Percentiles rank a stretch among this genome's conserved stretches.
Evolutionary conservation across 2,329 filamentous ascomycete species (phyloP).

Genomic region (Calonectria ilicicola): DNA sequence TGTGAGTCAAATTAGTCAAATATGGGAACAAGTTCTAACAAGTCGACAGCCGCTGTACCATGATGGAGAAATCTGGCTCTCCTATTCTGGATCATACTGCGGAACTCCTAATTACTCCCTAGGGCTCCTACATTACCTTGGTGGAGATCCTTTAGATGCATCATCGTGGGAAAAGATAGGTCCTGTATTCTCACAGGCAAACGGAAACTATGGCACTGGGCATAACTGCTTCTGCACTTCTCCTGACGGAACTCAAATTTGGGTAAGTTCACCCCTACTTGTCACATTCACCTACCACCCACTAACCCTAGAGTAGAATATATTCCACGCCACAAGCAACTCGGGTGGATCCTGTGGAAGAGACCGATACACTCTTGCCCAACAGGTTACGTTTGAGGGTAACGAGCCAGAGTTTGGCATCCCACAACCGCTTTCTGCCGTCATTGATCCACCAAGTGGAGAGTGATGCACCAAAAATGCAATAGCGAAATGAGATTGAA

Average conservation of each 20-base stretch:
- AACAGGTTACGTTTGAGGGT: not conserved
- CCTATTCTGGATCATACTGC: not conserved
- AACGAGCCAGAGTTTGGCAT: not conserved
- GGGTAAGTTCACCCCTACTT: not conserved
- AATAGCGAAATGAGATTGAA: not conserved
- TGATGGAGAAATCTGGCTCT: not conserved
- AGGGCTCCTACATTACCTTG: not conserved
- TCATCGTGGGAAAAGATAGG: not conserved
- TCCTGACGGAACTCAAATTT: not conserved
- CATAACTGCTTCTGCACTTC: not conserved
- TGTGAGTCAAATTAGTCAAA: not conserved
- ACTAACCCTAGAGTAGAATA: not conserved
- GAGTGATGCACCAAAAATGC: not conserved
- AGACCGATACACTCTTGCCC: not conserved
- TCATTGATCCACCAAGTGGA: not conserved
- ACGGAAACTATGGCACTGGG: not conserved
- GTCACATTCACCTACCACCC: not conserved
- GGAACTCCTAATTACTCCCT: not conserved
- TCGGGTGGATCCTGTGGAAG: not conserved
- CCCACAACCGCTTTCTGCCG: not conserved
- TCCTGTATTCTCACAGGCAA: not conserved
- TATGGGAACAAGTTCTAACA: not conserved
- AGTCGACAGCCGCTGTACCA: not conserved
- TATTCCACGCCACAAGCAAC: not conserved
- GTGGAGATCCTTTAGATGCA: not conserved